Evolutionary conservation across 1,139 yeast species (phyloP).

Genomic region (Geotrichum bryndzae): DNA sequence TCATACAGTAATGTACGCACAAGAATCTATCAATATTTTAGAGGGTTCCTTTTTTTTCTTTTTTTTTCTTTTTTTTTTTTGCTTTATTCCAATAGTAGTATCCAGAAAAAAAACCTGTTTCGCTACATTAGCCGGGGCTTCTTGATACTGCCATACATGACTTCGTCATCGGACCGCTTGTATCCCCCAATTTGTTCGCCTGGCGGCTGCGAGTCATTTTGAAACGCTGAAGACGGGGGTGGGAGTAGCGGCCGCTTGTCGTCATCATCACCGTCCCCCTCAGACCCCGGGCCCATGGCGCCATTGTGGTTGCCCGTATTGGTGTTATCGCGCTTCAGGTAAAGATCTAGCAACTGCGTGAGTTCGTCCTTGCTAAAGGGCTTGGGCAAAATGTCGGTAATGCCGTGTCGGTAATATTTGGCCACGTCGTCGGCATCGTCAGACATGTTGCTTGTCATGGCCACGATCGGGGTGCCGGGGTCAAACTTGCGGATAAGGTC

Average conservation of each 20-base stretch:
- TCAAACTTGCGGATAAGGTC: slow-evolving; percentile 79
- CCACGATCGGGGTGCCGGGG: slow-evolving; percentile 73
- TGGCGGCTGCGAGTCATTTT: background rate
- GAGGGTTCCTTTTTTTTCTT: too few relatives aligned
- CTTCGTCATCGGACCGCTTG: background rate
- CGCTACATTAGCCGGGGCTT: background rate
- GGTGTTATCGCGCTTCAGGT: slow-evolving; percentile 34
- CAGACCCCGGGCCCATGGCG: background rate
- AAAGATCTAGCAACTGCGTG: slow-evolving; percentile 67
- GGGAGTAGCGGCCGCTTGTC: background rate
- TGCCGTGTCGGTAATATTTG: slow-evolving; percentile 70
- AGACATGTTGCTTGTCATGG: slow-evolving; percentile 73
- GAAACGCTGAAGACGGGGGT: slow-evolving; percentile 3
- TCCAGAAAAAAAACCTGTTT: background rate
- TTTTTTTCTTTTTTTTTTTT: too few relatives aligned
- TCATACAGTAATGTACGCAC: background rate
- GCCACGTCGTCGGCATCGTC: slow-evolving; percentile 12
- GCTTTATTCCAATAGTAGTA: too few relatives aligned
- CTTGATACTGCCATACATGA: background rate
- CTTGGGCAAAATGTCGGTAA: slow-evolving; percentile 86
- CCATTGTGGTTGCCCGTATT: background rate
- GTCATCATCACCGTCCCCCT: background rate
- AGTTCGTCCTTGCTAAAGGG: slow-evolving; percentile 86
- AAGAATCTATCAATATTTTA: background rate
- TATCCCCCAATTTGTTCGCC: background rate